A percentile compares a stretch with the other conserved stretches of the same genome.
Conservation (phyloP, 768 basidiomycete genomes). For the Kwoniella heveanensis region DNA sequence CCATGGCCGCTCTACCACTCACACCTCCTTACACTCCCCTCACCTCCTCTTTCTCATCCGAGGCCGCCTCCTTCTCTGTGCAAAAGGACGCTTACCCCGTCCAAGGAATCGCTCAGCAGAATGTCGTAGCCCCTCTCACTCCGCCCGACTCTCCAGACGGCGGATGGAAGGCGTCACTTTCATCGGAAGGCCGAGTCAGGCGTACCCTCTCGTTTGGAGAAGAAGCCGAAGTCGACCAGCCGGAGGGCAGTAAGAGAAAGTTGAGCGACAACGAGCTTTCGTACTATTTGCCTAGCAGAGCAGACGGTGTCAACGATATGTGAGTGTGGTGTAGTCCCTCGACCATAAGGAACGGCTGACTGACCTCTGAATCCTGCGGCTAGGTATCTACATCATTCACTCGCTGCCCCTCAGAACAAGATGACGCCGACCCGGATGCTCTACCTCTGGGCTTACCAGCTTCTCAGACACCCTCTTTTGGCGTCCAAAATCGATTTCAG, state of each 20-base stretch:
- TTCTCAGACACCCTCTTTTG: slow-evolving; percentile 72
- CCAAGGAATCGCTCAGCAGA: neutral
- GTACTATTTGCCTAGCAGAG: slow-evolving; percentile 78
- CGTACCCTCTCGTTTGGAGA: neutral
- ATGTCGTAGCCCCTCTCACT: slow-evolving; percentile 5
- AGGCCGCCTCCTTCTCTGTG: neutral
- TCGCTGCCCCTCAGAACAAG: slow-evolving; percentile 60
- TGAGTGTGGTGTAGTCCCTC: slow-evolving; percentile 58
- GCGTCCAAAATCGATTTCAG: slow-evolving; percentile 65
- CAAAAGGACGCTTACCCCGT: neutral
- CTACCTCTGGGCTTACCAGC: slow-evolving; percentile 70
- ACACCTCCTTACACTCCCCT: slow-evolving; percentile 20
- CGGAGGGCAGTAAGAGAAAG: slow-evolving; percentile 9
- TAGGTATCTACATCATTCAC: slow-evolving; percentile 82
- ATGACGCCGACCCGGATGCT: slow-evolving; percentile 61
- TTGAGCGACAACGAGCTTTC: slow-evolving; percentile 76
- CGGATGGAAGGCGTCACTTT: neutral
- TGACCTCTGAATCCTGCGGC: too few relatives aligned
- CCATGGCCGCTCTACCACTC: slow-evolving; percentile 1
- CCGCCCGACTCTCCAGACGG: slow-evolving; percentile 17
- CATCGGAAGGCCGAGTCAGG: neutral
- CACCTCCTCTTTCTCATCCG: neutral
- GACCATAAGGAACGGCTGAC: too few relatives aligned
- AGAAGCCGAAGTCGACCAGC: neutral
- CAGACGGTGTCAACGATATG: slow-evolving; percentile 80